A percentile compares a stretch with the other conserved stretches of the same genome.
phyloP scores from a whole-genome alignment of 1,139 yeast genomes.

The Hemisphaericaspora lyxosophila region DNA sequence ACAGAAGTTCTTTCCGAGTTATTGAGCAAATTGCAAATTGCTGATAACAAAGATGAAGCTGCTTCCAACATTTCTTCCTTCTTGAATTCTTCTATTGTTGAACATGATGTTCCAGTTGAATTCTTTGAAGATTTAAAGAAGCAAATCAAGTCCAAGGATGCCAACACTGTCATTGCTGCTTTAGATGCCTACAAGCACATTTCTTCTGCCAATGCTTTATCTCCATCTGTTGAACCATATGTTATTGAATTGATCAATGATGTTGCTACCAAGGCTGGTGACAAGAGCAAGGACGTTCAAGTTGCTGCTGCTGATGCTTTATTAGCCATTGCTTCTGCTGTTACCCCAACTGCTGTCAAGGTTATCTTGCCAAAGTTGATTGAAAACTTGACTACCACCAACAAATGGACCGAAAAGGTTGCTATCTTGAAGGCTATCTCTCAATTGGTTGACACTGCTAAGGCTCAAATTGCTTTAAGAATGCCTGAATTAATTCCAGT shows the following conservation, averaged over 20 bases:
- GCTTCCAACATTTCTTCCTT: constrained; percentile 90
- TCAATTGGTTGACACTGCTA: constrained; percentile 89
- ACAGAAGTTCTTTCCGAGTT: constrained; percentile 89
- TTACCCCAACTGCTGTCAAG: constrained; percentile 94
- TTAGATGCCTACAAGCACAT: constrained; percentile 83
- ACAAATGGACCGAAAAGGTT: constrained; percentile 98
- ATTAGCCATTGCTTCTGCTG: constrained; percentile 70
- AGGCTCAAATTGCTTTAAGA: constrained; percentile 94
- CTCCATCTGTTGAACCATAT: constrained; percentile 95
- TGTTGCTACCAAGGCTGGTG: constrained; percentile 82
- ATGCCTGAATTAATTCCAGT: constrained; percentile 99
- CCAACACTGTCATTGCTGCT: constrained; percentile 66
- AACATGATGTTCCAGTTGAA: constrained; percentile 94
- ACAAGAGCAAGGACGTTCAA: constrained; percentile 78
- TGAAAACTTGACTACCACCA: constrained; percentile 65
- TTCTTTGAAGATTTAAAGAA: constrained; percentile 77
- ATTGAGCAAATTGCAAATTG: constrained; percentile 88
- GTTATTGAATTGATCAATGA: constrained; percentile 72
- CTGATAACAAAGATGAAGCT: constrained; percentile 85
- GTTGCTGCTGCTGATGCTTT: constrained; percentile 71
- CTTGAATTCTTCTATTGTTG: constrained; percentile 95
- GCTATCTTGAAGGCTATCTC: constrained; percentile 83
- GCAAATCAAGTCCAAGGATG: constrained; percentile 75
- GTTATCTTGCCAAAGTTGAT: constrained; percentile 81
- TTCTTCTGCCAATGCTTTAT: constrained; percentile 73